Evolutionary conservation across 2,329 filamentous ascomycete species (phyloP).

Genomic region (Aspergillus versicolor): DNA sequence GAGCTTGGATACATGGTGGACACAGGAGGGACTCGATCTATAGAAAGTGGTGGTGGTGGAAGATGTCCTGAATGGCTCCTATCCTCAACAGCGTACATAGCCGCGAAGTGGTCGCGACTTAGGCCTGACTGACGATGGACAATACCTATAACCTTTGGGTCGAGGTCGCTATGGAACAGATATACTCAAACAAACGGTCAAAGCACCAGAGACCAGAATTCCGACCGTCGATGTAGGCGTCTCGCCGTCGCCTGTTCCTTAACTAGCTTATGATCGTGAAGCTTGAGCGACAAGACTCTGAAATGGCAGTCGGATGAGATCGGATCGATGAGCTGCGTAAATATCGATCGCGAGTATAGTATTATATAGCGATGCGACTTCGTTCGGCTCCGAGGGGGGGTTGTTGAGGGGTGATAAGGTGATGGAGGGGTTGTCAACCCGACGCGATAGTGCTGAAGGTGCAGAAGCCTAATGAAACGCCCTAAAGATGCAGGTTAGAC

Average conservation of each 20-base stretch:
- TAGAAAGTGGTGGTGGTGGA: slow-evolving; percentile 38
- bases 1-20: slow-evolving; percentile 36
- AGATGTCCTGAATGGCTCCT: slow-evolving; percentile 36
- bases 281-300: background rate
- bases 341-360: background rate
- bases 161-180: background rate
- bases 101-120: slow-evolving; percentile 24
- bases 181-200: background rate
- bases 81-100: slow-evolving; percentile 41
- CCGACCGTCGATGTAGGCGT: slow-evolving; percentile 24
- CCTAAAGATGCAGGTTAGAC: slow-evolving; percentile 4
- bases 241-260: background rate
- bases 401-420: slow-evolving; percentile 5
- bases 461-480: slow-evolving; percentile 1
- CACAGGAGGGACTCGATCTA: slow-evolving; percentile 40
- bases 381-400: slow-evolving; percentile 2
- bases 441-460: slow-evolving; percentile 11
- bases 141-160: background rate
- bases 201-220: background rate
- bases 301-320: background rate
- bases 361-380: background rate
- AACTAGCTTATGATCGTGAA: background rate
- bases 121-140: background rate
- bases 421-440: slow-evolving; percentile 15
- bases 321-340: background rate